Evolutionary conservation across 352 stramenopile genomes (phyloP), one percentile per base, ranked within the genome.

Genomic region (Chrysophaeum taylorii): DNA sequence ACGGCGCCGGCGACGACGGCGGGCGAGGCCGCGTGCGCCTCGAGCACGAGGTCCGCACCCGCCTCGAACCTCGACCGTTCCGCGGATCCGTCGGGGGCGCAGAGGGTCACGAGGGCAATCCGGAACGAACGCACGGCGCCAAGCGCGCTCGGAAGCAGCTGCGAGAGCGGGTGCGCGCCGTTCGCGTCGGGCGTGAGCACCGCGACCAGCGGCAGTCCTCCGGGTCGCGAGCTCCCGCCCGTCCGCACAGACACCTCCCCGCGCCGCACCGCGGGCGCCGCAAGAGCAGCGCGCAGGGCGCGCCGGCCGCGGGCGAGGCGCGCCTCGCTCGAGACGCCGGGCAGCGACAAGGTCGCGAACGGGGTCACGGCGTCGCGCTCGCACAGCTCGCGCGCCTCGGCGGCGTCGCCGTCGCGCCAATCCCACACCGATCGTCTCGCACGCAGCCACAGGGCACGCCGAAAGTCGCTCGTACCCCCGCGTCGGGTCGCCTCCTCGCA

Each of bases 161-260:
- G 57, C 2, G 57, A 42, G 23, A 66, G n/a, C 9, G 57, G 57
- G 57, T 66, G 57, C 31, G 57, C 57, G 9, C 33, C 57, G 35
- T 41, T 66, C 12, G 57, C 57, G 57, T 66, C 57, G 35, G 57
- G 57, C 23, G 57, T 66, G 12, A 66, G 57, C 9, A 66, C 15
- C 12, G 57, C 57, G 33, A 66, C 57, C 31, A 16, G 27, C 14
- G 57, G 57, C 57, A 2, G 2, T 16, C 41, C 29, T 33, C 9
- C 9, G 7, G 9, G 4, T 25, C 9, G 15, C 53, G 7, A 25
- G 53, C 29, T 33, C 7, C 53, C 15, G 15, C 37, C 15, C 15
- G 16, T 18, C 33, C 48, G 48, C 48, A 25, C 48, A 25, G 48
- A n/a, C n/a, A n/a, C n/a, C n/a, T n/a, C n/a, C n/a, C n/a, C 48